Base-by-base conservation (phyloP, 2,329 filamentous ascomycete species). In the Fusarium metavorans region DNA sequence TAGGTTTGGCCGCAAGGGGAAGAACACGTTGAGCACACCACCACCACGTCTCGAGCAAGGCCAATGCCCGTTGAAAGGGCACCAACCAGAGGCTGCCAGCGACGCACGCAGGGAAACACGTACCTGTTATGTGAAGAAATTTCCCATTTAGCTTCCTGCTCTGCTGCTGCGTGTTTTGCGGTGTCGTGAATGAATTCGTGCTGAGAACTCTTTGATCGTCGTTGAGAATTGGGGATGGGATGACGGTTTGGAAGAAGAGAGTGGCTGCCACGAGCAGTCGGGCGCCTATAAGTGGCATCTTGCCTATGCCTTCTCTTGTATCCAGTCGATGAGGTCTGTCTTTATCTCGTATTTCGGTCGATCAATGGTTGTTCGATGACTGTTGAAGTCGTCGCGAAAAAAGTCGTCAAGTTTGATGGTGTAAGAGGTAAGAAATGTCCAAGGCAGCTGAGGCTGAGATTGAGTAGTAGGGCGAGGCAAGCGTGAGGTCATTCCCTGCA, bases 71-170 rank as follows among this genome's bases (percentile, higher is more conserved):
- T 62, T 27, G 20, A 23, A 23, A 66, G 59, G 67, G 72, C 66
- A 66, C 59, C 54, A 68, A 63, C 54, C 68, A 61, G 52, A 59
- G 43, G 45, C 35, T 45, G 58, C 58, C 56, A 27, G 35, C 41
- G 58, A 48, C 54, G 50, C 57, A 58, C 32, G 39, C 63, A 54
- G 27, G 45, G 54, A 48, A 52, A 45, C 72, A 81, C 88, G 72
- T 85, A 96, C 94, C 95, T 84, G 95, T 97, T 77, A 97, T 94
- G 83, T 97, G 95, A 80, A 97, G 87, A 85, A 97, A 97, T 81
- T 90, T 91, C 74, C 95, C 95, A 74, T 90, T 89, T 77, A 95
- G 84, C 78, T 86, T 88, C 72, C 85, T 85, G 66, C 77, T 77
- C 68, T 80, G 77, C 58, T 77, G 67, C 43, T 77, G 70, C 25